Evolutionary conservation across 192 early-diverging fungal genomes (phyloP), one percentile per base, ranked within the genome.

Genomic region (Jimgerdemannia flammicorona): DNA sequence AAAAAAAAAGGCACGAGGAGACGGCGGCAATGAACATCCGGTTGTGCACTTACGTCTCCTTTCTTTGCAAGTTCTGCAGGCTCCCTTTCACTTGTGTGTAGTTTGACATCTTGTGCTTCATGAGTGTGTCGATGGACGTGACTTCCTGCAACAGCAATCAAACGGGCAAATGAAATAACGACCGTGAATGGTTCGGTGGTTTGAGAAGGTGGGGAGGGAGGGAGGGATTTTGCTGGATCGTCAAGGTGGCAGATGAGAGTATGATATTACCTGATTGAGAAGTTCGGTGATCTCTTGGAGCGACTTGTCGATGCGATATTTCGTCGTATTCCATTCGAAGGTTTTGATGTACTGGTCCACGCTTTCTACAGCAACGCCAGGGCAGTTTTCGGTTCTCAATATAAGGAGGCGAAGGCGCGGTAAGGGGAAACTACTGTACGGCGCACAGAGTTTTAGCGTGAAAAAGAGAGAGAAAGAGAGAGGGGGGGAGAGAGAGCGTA

Each of bases 241-340:
- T 29, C 29, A 29, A 29, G 29, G 29, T 29, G 29, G 29, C 29
- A 19, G 19, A 18, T 65, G 1, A 65, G 14, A 18, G 14, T 14
- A 65, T 65, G 63, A 20, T 44, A 75, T 73, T 83, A 94, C 90
- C 75, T 96, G 93, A 40, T 89, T 84, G 59, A 99, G 89, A 75
- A 91, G 81, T 43, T 91, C 87, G 0, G 92, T 83, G 39, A 97
- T 88, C 78, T 99, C 98, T 68, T 88, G 84, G 76, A 99, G 83
- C 6, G 94, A 88, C 82, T 96, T 95, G 83, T 99, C 98, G 3
- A 91, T 91, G 65, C 98, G 87, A 82, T 97, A 99, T 84, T 98
- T 98, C 90, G 97, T 92, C 18, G 91, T 94, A 80, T 99, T 95
- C 98, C 98, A 99, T 73, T 92, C 86, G 78, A 99, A 99, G 39